Evolutionary conservation across 306 rosid species (phyloP).

Genomic region (Corylus americana): DNA sequence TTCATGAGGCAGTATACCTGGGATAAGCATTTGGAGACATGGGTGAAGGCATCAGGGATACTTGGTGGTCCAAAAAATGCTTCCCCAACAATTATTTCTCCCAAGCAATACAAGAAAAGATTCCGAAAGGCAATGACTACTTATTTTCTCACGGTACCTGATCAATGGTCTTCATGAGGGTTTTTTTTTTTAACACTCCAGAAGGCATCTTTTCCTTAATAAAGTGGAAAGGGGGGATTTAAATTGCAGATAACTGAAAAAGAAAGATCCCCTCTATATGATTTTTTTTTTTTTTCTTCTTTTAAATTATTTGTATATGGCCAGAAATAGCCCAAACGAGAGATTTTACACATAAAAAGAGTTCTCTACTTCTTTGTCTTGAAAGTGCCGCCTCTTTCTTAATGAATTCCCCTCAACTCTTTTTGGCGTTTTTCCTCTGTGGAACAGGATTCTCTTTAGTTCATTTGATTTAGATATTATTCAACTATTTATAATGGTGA

Average conservation of each 20-base stretch:
- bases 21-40: slow-evolving; percentile 99
- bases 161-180: slow-evolving; percentile 67
- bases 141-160: slow-evolving; percentile 91
- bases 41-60: slow-evolving; percentile 94
- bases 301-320: slow-evolving; percentile 26
- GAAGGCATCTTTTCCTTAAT: slow-evolving; percentile 33
- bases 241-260: slow-evolving; percentile 31
- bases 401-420: neutral
- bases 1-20: slow-evolving; percentile 98
- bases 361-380: slow-evolving; percentile 6
- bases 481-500: no score
- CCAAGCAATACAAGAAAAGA: slow-evolving; percentile 90
- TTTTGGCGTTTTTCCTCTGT: no score
- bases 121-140: slow-evolving; percentile 97
- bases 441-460: no score
- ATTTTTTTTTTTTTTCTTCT: neutral
- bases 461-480: no score
- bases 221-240: slow-evolving; percentile 27
- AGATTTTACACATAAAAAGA: slow-evolving; percentile 4
- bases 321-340: slow-evolving; percentile 15
- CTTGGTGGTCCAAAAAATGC: slow-evolving; percentile 91
- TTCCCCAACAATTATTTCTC: slow-evolving; percentile 89
- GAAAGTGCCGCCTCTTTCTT: neutral
- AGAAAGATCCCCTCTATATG: slow-evolving; percentile 31
- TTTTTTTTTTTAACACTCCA: neutral